A percentile compares a stretch with the other conserved stretches of the same genome.
Evolutionary conservation across 2,329 filamentous ascomycete species (phyloP).

Genomic region (Hypoxylon sp.): DNA sequence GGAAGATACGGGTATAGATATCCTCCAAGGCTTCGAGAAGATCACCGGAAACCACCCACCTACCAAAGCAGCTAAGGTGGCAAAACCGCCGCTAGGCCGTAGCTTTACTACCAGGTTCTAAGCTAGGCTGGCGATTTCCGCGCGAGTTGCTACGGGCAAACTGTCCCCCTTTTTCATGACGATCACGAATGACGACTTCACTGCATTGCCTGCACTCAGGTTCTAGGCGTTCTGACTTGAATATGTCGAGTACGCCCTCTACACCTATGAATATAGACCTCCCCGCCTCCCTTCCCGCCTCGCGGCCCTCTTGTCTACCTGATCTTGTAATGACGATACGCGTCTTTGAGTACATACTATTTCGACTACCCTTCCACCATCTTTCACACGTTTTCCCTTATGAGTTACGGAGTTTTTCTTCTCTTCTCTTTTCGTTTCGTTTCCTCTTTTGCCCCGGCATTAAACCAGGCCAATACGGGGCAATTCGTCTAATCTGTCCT

Average conservation of each 20-base stretch:
- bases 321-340: slow-evolving; percentile 46
- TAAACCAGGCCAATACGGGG: slow-evolving; percentile 18
- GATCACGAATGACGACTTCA: slow-evolving; percentile 39
- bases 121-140: slow-evolving; percentile 30
- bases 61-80: slow-evolving; percentile 45
- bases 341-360: slow-evolving; percentile 42
- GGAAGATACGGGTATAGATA: slow-evolving; percentile 73
- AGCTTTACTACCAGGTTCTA: slow-evolving; percentile 55
- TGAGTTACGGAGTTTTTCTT: slow-evolving; percentile 37
- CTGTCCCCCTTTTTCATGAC: slow-evolving; percentile 24
- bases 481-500: slow-evolving; percentile 2
- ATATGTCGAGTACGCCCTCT: slow-evolving; percentile 18
- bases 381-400: slow-evolving; percentile 25
- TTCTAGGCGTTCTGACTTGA: slow-evolving; percentile 13
- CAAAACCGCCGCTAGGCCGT: slow-evolving; percentile 54
- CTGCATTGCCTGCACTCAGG: slow-evolving; percentile 22
- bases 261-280: slow-evolving; percentile 41
- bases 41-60: slow-evolving; percentile 67
- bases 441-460: slow-evolving; percentile 26
- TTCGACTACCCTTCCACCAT: slow-evolving; percentile 28
- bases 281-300: slow-evolving; percentile 42
- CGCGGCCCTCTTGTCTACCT: slow-evolving; percentile 50
- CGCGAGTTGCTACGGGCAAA: slow-evolving; percentile 6
- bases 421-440: too few relatives aligned
- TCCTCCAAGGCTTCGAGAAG: slow-evolving; percentile 80